Percentiles rank a stretch among this genome's conserved stretches.
Conservation (phyloP, 257 asterid species). For the Plectranthus barbatus region DNA sequence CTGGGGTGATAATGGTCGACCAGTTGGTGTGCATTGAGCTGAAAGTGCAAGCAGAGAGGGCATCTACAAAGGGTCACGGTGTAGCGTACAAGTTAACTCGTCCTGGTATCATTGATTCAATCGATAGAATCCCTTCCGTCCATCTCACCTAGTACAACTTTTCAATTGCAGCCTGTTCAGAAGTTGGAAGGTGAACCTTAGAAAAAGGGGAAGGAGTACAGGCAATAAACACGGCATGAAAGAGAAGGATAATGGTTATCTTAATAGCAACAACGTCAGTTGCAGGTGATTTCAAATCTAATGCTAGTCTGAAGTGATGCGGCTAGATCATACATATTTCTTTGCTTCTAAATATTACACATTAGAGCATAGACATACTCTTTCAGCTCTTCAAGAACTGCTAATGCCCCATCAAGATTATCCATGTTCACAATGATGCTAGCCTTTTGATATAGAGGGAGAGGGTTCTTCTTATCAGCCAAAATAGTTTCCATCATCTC, state of each 20-base stretch:
- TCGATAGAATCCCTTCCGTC: slow-evolving; percentile 44
- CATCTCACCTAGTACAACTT: slow-evolving; percentile 87
- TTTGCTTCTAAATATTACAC: slow-evolving; percentile 84
- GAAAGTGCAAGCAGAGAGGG: slow-evolving; percentile 29
- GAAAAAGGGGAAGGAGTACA: background rate
- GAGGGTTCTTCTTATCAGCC: slow-evolving; percentile 95
- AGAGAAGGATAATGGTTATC: slow-evolving; percentile 30
- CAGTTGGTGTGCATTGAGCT: no score
- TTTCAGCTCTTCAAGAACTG: slow-evolving; percentile 91
- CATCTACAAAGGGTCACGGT: slow-evolving; percentile 9
- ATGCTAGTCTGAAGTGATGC: slow-evolving; percentile 88
- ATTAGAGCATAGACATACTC: slow-evolving; percentile 87
- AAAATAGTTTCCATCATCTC: slow-evolving; percentile 80
- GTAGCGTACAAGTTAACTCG: slow-evolving; percentile 12
- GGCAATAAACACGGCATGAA: background rate
- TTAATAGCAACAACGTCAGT: slow-evolving; percentile 91
- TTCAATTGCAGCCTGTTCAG: slow-evolving; percentile 77
- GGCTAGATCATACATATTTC: slow-evolving; percentile 64
- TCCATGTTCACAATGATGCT: slow-evolving; percentile 84
- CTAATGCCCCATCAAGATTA: slow-evolving; percentile 68
- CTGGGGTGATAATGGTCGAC: background rate
- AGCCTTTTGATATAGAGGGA: slow-evolving; percentile 94
- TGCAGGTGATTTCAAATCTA: slow-evolving; percentile 94
- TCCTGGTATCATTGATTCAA: background rate
- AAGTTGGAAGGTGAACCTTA: background rate